phyloP scores from a whole-genome alignment of 2,329 filamentous ascomycete genomes.

The Fonsecaea pedrosoi region DNA sequence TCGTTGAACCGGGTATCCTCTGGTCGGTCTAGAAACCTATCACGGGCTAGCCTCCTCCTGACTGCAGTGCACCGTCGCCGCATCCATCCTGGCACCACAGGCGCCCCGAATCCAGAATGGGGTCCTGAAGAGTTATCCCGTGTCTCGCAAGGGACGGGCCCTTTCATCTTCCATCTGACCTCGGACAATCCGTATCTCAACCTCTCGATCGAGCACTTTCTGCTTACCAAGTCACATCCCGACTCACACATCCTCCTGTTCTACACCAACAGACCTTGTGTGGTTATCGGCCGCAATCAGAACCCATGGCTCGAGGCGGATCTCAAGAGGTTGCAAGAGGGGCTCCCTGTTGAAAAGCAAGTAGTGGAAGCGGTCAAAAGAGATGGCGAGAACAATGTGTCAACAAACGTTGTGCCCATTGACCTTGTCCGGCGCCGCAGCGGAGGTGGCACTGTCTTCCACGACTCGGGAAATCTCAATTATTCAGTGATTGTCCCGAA shows the following conservation, averaged over 20 bases:
- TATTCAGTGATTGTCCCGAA: conserved; percentile 90
- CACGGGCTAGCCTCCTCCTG: neutral
- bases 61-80: neutral
- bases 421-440: conserved; percentile 81
- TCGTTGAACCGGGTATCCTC: conserved; percentile 10
- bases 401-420: conserved; percentile 44
- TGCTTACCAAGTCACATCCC: conserved; percentile 75
- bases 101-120: conserved; percentile 20
- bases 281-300: conserved; percentile 94
- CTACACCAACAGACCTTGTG: conserved; percentile 84
- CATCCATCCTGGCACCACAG: neutral
- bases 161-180: conserved; percentile 73
- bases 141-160: conserved; percentile 31
- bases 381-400: neutral
- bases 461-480: conserved; percentile 92
- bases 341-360: conserved; percentile 40
- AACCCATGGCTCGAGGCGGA: conserved; percentile 96
- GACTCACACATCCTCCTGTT: conserved; percentile 82
- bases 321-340: conserved; percentile 64
- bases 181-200: conserved; percentile 82
- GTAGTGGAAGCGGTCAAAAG: neutral
- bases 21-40: neutral
- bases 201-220: conserved; percentile 89
- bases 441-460: conserved; percentile 92
- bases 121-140: conserved; percentile 26